Percentiles rank a stretch among this genome's conserved stretches.
phyloP scores from a whole-genome alignment of 2,329 filamentous ascomycete species.

The Trichoderma sp. region DNA sequence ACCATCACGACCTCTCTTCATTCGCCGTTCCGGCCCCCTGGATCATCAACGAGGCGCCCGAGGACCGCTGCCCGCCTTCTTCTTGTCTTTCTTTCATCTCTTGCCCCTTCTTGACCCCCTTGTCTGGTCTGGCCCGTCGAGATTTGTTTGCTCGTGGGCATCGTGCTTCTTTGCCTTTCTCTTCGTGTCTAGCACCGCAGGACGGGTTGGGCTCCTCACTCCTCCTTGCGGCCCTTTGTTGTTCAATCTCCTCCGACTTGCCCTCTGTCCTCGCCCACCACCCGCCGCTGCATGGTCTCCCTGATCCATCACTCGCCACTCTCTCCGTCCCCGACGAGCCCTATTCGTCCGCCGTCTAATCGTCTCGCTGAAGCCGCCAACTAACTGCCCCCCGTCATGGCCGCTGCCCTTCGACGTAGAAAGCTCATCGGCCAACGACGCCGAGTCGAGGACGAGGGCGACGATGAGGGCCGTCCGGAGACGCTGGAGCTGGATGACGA shows the following conservation, averaged over 20 bases:
- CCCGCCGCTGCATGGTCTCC: conserved; percentile 31
- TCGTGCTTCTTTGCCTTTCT: conserved; percentile 21
- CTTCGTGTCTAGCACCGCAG: conserved; percentile 26
- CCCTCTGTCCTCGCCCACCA: conserved; percentile 17
- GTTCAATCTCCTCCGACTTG: conserved; percentile 5
- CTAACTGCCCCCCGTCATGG: conserved; percentile 32
- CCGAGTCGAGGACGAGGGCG: conserved; percentile 67
- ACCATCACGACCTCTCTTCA: conserved; percentile 30
- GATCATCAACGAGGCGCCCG: conserved; percentile 21
- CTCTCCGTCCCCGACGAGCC: conserved; percentile 31
- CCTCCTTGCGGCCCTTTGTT: conserved; percentile 10
- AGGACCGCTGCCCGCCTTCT: conserved; percentile 16
- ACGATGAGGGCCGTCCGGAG: conserved; percentile 61
- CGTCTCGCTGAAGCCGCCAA: conserved; percentile 26
- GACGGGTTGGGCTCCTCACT: conserved; percentile 24
- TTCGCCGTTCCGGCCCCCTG: conserved; percentile 18
- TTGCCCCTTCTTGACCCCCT: background rate
- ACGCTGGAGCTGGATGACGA: conserved; percentile 61
- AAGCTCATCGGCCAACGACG: conserved; percentile 66
- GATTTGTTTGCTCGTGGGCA: conserved; percentile 6
- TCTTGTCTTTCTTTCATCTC: conserved; percentile 5
- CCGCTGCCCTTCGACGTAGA: conserved; percentile 54
- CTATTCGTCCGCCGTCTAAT: conserved; percentile 32
- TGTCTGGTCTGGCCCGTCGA: background rate
- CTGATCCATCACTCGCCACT: conserved; percentile 27